These are phyloP conservation scores for Aspergillus floridensis DNA, from an alignment of 2,329 filamentous ascomycete species.

Conservation along the genomic window DNA sequence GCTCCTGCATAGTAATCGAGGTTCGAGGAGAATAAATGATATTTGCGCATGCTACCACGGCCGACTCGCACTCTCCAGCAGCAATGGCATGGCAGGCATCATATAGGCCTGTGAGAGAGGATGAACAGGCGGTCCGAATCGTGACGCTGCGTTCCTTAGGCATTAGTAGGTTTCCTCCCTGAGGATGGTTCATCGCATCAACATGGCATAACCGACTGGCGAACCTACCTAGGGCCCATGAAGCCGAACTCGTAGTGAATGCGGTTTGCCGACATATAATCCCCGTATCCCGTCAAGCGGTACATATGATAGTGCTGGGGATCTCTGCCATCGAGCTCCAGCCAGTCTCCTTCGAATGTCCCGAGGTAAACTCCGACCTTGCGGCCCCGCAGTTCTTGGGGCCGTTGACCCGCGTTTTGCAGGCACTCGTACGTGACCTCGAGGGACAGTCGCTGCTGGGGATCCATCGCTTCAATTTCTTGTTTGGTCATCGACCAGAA, in stretches of 20 bases:
- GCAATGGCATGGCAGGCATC: slow-evolving; percentile 23
- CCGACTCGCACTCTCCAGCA: slow-evolving; percentile 9
- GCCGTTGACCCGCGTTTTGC: slow-evolving; percentile 30
- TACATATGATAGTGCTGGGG: slow-evolving; percentile 11
- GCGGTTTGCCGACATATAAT: slow-evolving; percentile 14
- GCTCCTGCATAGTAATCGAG: slow-evolving; percentile 25
- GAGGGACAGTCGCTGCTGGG: slow-evolving; percentile 31
- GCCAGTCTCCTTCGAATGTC: slow-evolving; percentile 26
- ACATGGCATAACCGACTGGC: no score
- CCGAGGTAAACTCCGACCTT: slow-evolving; percentile 32
- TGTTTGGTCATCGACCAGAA: no score
- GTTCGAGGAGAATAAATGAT: slow-evolving; percentile 30
- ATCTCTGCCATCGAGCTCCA: slow-evolving; percentile 21
- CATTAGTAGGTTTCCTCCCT: no score
- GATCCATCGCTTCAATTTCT: no score
- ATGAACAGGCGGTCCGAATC: slow-evolving; percentile 40
- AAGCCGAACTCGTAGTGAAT: slow-evolving; percentile 14
- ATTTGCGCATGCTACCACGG: slow-evolving; percentile 35
- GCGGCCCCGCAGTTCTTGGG: slow-evolving; percentile 27
- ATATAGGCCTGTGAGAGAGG: slow-evolving; percentile 32
- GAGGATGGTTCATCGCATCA: no score
- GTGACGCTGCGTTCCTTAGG: slow-evolving; percentile 23
- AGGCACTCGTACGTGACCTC: slow-evolving; percentile 34
- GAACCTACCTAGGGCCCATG: slow-evolving; percentile 5
- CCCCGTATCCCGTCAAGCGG: slow-evolving; percentile 7